Conservation (phyloP, 495 filamentous ascomycete genomes). For the Aspergillus ostianus region DNA sequence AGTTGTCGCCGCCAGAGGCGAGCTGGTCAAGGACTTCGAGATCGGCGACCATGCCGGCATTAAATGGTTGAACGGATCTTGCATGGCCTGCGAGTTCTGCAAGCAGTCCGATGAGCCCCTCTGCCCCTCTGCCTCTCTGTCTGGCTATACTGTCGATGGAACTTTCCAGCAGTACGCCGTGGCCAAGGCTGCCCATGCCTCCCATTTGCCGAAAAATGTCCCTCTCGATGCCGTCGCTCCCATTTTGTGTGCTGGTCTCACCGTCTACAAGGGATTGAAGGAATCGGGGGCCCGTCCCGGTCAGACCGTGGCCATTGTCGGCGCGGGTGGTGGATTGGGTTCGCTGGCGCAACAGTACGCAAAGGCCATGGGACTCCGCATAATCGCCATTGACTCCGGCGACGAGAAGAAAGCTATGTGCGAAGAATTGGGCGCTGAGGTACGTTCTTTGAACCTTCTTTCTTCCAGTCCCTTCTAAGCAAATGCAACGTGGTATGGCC, state of each 20-base stretch:
- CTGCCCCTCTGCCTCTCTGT: constrained; percentile 68
- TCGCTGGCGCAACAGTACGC: constrained; percentile 83
- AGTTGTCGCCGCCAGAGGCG: constrained; percentile 75
- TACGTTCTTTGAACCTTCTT: constrained; percentile 6
- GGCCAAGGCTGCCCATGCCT: constrained; percentile 79
- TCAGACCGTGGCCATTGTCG: constrained; percentile 80
- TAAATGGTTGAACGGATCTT: constrained; percentile 89
- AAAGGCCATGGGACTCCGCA: constrained; percentile 79
- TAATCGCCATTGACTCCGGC: constrained; percentile 77
- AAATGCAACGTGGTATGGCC: neutral
- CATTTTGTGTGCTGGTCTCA: constrained; percentile 84
- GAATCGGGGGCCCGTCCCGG: constrained; percentile 73
- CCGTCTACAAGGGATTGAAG: constrained; percentile 91
- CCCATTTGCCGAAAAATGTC: constrained; percentile 71
- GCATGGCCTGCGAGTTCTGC: constrained; percentile 78
- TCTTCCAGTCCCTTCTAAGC: neutral
- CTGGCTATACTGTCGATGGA: constrained; percentile 89
- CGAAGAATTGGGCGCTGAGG: constrained; percentile 60
- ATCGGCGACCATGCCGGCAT: constrained; percentile 82
- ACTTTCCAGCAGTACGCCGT: constrained; percentile 91
- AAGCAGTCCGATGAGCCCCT: constrained; percentile 72
- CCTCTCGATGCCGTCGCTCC: constrained; percentile 77
- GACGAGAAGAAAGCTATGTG: constrained; percentile 74
- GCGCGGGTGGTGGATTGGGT: constrained; percentile 84
- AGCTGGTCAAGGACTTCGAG: constrained; percentile 68